Conservation (phyloP, 2,329 filamentous ascomycete genomes). For the Septoria petroselini region DNA sequence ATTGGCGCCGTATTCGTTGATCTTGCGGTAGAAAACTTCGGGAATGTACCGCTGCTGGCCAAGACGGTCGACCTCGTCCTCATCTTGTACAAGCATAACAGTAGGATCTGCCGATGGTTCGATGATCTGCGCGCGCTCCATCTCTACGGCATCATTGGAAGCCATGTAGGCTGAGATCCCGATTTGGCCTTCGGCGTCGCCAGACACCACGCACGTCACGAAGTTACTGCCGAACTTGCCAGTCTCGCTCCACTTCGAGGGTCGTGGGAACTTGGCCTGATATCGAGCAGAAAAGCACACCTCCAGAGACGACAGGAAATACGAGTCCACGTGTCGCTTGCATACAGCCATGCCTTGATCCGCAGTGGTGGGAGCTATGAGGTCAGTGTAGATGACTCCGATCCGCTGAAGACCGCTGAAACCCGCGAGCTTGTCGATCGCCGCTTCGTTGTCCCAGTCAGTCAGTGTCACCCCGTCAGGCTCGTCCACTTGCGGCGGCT, state of each 20-base stretch:
- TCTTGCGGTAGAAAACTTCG: conserved; percentile 91
- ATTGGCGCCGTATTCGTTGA: conserved; percentile 94
- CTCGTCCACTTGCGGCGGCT: conserved; percentile 88
- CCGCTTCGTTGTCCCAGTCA: conserved; percentile 79
- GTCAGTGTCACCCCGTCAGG: conserved; percentile 80
- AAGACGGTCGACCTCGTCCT: conserved; percentile 75
- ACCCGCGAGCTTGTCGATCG: conserved; percentile 74
- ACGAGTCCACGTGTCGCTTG: conserved; percentile 93
- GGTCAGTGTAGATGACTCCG: conserved; percentile 91
- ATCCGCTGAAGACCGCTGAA: conserved; percentile 83
- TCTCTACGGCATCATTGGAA: conserved; percentile 92
- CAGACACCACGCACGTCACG: conserved; percentile 93
- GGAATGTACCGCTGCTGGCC: conserved; percentile 81
- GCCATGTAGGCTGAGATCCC: conserved; percentile 89
- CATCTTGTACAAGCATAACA: conserved; percentile 90
- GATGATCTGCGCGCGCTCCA: conserved; percentile 91
- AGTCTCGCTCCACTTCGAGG: conserved; percentile 95
- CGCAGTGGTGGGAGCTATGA: conserved; percentile 67
- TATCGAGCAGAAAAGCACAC: conserved; percentile 83
- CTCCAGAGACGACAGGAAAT: conserved; percentile 89
- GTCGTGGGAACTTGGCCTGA: conserved; percentile 82
- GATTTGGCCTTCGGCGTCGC: conserved; percentile 84
- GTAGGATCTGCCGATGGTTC: conserved; percentile 91
- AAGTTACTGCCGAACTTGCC: conserved; percentile 94
- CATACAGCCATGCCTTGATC: conserved; percentile 83